Evolutionary conservation across 176 grass and related monocot species (phyloP), one percentile per base, ranked within the genome.

Genomic region (Carex pumila): DNA sequence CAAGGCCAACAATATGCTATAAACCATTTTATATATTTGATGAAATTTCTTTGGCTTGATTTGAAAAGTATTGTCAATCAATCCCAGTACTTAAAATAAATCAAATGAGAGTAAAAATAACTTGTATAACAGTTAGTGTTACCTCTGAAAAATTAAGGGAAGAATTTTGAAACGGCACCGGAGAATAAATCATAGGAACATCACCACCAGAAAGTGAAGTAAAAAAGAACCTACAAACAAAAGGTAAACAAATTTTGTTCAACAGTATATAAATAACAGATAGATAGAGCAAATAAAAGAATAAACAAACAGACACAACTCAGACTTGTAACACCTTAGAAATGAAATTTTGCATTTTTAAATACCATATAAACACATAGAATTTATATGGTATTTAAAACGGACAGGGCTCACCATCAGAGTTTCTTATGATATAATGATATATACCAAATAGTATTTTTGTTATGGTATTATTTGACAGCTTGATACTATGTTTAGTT

Each of bases 171-270:
- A 95, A 99, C 41, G 89, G 81, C 47, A 85, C 87, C 0, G 96
- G 91, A 36, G 96, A 93, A 87, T 99, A 93, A 34, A 99, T 86
- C 32, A 79, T 37, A 15, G 91, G 96, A 86, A 99, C 89, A 70
- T 99, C 96, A 22, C 72, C 84, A 19, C 83, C 86, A 75, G 84
- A 85, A 70, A 99, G 80, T 52, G 91, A 99, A 65, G 81, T 90
- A 11, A 92, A 62, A 34, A 92, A 85, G 37, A 84, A 90, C 88
- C 96, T 99, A 77, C 68, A 85, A 70, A 83, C 59, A 71, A 17
- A 73, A 64, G 80, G 14, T 56, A 88, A 36, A 59, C 79, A 22
- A 79, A 62, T 2, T 70, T 76, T 72, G 22, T 65, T 83, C 19
- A 12, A 85, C 84, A 80, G 7, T 72, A 18, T 82, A 63, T 64